Evolutionary conservation across 2,329 filamentous ascomycete genomes (phyloP).

Genomic region (Cordyceps javanica): DNA sequence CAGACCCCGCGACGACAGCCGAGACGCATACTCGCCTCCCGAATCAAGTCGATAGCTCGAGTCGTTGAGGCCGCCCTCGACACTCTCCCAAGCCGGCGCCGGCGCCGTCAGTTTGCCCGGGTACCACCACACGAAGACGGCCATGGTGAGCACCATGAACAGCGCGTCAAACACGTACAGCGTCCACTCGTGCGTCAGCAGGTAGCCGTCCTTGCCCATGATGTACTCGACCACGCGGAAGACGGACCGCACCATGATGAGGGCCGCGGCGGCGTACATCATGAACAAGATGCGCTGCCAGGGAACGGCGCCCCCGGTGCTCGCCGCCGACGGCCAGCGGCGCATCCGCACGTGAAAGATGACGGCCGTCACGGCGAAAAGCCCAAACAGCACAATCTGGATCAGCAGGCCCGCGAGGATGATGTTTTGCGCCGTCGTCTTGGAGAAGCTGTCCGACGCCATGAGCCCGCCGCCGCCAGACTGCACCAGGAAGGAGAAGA

Average conservation of each 20-base stretch:
- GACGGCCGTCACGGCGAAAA: slow-evolving; percentile 45
- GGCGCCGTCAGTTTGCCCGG: slow-evolving; percentile 14
- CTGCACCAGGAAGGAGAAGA: slow-evolving; percentile 47
- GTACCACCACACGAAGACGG: slow-evolving; percentile 18
- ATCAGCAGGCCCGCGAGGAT: slow-evolving; percentile 51
- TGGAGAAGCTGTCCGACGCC: slow-evolving; percentile 15
- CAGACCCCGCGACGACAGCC: background rate
- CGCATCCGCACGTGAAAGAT: slow-evolving; percentile 40
- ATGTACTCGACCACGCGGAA: slow-evolving; percentile 44
- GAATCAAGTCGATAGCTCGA: slow-evolving; percentile 1
- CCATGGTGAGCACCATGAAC: slow-evolving; percentile 20
- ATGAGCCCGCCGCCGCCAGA: slow-evolving; percentile 35
- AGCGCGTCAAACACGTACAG: slow-evolving; percentile 37
- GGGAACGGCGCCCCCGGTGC: slow-evolving; percentile 15
- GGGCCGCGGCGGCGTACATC: slow-evolving; percentile 30
- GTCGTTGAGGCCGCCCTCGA: background rate
- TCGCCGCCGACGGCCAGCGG: slow-evolving; percentile 16
- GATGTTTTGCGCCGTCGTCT: slow-evolving; percentile 40
- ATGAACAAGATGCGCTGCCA: slow-evolving; percentile 31
- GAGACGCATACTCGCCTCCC: background rate
- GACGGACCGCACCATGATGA: slow-evolving; percentile 38
- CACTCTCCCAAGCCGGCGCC: slow-evolving; percentile 7
- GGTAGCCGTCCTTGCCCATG: slow-evolving; percentile 34
- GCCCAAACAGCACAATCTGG: slow-evolving; percentile 50
- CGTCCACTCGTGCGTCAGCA: slow-evolving; percentile 34